A percentile compares a stretch with the other conserved stretches of the same genome.
Conservation (phyloP, 306 rosid genomes). For the Pterocarpus macrocarpus region DNA sequence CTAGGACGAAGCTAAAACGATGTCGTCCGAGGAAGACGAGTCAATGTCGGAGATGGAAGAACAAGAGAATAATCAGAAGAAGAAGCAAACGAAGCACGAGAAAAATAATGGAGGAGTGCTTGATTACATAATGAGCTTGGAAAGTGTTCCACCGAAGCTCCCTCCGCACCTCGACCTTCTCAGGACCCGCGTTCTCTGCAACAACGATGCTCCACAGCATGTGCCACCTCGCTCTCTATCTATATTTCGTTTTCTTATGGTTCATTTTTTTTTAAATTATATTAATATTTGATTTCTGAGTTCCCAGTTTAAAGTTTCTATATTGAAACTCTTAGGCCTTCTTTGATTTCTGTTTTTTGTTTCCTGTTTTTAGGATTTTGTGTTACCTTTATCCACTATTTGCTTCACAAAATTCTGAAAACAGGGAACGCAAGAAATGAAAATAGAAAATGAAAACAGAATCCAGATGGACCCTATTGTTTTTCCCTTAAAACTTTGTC, state of each 20-base stretch:
- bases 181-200: conserved; percentile 60
- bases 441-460: too few relatives aligned
- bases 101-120: conserved; percentile 39
- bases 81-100: too few relatives aligned
- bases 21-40: conserved; percentile 46
- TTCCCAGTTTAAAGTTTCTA: too few relatives aligned
- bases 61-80: conserved; percentile 23
- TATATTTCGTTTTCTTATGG: neutral
- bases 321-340: too few relatives aligned
- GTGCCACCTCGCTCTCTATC: conserved; percentile 26
- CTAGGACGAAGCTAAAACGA: neutral
- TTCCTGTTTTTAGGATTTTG: too few relatives aligned
- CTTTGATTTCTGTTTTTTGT: too few relatives aligned
- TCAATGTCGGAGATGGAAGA: conserved; percentile 47
- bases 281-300: too few relatives aligned
- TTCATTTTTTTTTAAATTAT: too few relatives aligned
- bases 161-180: conserved; percentile 55
- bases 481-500: neutral
- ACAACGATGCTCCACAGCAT: conserved; percentile 60
- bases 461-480: too few relatives aligned
- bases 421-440: too few relatives aligned
- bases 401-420: too few relatives aligned
- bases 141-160: conserved; percentile 54
- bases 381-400: too few relatives aligned
- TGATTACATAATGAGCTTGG: conserved; percentile 60